Conservation (phyloP, 1,139 yeast genomes). For the Chernovozyma sophiae-reginae region DNA sequence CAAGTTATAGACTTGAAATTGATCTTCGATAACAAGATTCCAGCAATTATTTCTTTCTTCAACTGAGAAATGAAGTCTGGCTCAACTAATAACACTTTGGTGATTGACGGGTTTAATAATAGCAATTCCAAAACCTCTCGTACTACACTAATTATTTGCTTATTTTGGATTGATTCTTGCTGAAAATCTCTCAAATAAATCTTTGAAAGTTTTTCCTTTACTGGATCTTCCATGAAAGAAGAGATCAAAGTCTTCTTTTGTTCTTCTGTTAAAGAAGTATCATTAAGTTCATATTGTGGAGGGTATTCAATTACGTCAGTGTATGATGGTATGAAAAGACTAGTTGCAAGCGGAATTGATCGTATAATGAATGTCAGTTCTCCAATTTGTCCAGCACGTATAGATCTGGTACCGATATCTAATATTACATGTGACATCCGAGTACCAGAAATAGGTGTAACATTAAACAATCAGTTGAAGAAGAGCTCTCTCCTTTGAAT, state of each 20-base stretch:
- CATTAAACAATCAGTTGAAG: too few species aligned
- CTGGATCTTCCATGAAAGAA: background rate
- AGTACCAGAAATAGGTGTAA: background rate
- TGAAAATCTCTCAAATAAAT: slow-evolving; percentile 2
- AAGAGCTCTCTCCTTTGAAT: too few species aligned
- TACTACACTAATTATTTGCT: background rate
- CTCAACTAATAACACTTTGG: slow-evolving; percentile 3
- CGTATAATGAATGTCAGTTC: background rate
- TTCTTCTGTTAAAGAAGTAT: slow-evolving; percentile 1
- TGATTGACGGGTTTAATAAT: background rate
- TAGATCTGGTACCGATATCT: background rate
- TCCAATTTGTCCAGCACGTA: background rate
- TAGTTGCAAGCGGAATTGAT: background rate
- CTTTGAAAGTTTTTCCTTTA: background rate
- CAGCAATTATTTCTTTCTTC: slow-evolving; percentile 1
- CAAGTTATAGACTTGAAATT: slow-evolving; percentile 2
- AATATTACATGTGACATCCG: background rate
- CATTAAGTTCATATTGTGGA: slow-evolving; percentile 3
- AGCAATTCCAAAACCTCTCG: slow-evolving; percentile 2
- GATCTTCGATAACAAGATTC: slow-evolving; percentile 1
- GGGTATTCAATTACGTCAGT: slow-evolving; percentile 1
- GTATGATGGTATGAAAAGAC: background rate
- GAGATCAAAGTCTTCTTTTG: background rate
- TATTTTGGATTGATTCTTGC: background rate
- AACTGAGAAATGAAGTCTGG: slow-evolving; percentile 1